These are phyloP conservation scores for Ormosia semicastrata DNA, from an alignment of 306 rosid species.

Conservation along the genomic window DNA sequence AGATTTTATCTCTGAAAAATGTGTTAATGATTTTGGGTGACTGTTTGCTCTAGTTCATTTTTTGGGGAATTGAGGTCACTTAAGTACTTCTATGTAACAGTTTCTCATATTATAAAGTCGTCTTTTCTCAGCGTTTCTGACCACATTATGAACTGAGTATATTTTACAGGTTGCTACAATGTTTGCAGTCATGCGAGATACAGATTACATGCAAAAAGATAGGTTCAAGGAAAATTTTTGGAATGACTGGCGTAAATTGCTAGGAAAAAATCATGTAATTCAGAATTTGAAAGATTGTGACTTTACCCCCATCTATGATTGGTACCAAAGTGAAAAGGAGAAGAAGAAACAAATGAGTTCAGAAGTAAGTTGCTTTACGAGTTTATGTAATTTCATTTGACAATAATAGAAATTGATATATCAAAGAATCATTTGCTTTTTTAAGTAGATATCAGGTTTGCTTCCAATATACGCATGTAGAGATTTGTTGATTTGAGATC, in stretches of 20 bases:
- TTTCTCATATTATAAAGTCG: background rate
- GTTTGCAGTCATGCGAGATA: slow-evolving; percentile 96
- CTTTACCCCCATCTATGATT: slow-evolving; percentile 91
- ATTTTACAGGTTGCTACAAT: slow-evolving; percentile 88
- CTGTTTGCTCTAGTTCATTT: background rate
- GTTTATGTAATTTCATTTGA: background rate
- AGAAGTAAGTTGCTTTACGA: slow-evolving; percentile 59
- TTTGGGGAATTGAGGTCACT: background rate
- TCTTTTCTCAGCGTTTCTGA: background rate
- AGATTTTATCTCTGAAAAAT: slow-evolving; percentile 15
- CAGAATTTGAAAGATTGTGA: slow-evolving; percentile 91
- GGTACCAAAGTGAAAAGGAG: slow-evolving; percentile 90
- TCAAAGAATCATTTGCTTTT: background rate
- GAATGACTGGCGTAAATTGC: slow-evolving; percentile 93
- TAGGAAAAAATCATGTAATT: slow-evolving; percentile 83
- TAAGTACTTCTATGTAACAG: background rate
- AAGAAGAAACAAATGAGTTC: slow-evolving; percentile 89
- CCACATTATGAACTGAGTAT: slow-evolving; percentile 10
- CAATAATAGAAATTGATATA: background rate
- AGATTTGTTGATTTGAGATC: background rate
- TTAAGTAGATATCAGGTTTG: background rate
- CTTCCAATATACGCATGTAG: background rate
- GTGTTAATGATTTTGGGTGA: background rate
- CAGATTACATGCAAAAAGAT: slow-evolving; percentile 85
- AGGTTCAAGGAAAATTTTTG: slow-evolving; percentile 91